Evolutionary conservation across 208 protist species (phyloP).

Genomic region (Porcisia deanei): DNA sequence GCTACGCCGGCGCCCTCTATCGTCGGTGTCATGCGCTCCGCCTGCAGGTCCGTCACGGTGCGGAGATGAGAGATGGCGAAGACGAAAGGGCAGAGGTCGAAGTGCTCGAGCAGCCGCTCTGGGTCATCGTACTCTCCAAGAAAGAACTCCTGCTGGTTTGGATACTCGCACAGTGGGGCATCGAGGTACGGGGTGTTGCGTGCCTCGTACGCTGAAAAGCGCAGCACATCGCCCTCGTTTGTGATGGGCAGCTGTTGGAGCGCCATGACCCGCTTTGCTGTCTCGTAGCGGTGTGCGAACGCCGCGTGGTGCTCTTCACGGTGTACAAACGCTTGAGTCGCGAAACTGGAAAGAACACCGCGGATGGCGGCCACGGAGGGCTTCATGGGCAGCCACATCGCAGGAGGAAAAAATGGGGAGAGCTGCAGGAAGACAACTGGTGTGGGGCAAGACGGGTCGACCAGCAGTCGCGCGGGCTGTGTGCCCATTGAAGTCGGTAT

Average conservation of each 20-base stretch:
- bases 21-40: slow-evolving; percentile 75
- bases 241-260: slow-evolving; percentile 58
- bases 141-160: slow-evolving; percentile 85
- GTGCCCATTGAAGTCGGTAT: slow-evolving; percentile 89
- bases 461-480: slow-evolving; percentile 59
- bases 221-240: slow-evolving; percentile 71
- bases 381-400: slow-evolving; percentile 91
- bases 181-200: slow-evolving; percentile 76
- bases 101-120: slow-evolving; percentile 77
- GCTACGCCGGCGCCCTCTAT: slow-evolving; percentile 85
- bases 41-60: slow-evolving; percentile 73
- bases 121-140: slow-evolving; percentile 90
- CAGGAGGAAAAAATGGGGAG: slow-evolving; percentile 79
- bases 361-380: slow-evolving; percentile 73
- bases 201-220: slow-evolving; percentile 79
- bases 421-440: slow-evolving; percentile 88
- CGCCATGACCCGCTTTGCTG: slow-evolving; percentile 58
- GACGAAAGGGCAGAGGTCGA: slow-evolving; percentile 86
- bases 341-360: slow-evolving; percentile 87
- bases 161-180: slow-evolving; percentile 79
- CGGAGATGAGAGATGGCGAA: slow-evolving; percentile 86
- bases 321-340: slow-evolving; percentile 66
- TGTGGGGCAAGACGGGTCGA: slow-evolving; percentile 59
- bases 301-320: slow-evolving; percentile 74
- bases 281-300: slow-evolving; percentile 62